Percentiles rank a stretch among this genome's conserved stretches.
These are phyloP conservation scores for Basidiobolus meristosporus DNA, from an alignment of 371 early-diverging fungal species.

Conservation along the genomic window DNA sequence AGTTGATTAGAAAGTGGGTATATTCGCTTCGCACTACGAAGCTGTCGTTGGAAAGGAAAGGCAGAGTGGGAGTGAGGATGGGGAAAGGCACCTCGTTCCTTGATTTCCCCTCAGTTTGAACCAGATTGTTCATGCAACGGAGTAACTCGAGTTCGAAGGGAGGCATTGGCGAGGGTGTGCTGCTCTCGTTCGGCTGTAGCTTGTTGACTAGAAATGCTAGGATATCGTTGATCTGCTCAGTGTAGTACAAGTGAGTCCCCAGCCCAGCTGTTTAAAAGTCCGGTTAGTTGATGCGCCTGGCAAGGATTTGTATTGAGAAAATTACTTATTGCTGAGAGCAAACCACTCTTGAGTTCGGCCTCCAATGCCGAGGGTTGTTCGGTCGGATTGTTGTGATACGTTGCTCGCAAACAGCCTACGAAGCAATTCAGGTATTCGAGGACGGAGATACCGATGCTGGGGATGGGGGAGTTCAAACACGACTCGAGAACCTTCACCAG, in stretches of 20 bases:
- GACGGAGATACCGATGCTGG: constrained; percentile 54
- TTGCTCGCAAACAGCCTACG: constrained; percentile 6
- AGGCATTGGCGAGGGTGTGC: constrained; percentile 13
- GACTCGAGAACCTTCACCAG: constrained; percentile 26
- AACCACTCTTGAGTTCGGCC: too few species aligned
- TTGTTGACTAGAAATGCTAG: constrained; percentile 46
- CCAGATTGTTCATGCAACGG: constrained; percentile 8
- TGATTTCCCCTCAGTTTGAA: constrained; percentile 11
- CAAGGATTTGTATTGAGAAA: too few species aligned
- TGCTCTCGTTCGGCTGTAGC: constrained; percentile 22
- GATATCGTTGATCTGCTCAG: constrained; percentile 68
- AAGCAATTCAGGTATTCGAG: constrained; percentile 64
- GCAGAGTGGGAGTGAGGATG: constrained; percentile 18
- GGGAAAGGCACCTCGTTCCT: constrained; percentile 11
- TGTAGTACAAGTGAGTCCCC: constrained; percentile 64
- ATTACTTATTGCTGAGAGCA: too few species aligned
- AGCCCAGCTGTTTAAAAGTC: constrained; percentile 29
- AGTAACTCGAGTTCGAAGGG: constrained; percentile 8
- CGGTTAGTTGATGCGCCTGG: too few species aligned
- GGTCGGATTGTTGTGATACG: too few species aligned
- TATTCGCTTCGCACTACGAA: too few species aligned
- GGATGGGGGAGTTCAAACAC: constrained; percentile 24
- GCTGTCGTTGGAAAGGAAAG: constrained; percentile 13
- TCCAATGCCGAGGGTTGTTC: too few species aligned
- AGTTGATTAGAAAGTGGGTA: too few species aligned